phyloP scores from a whole-genome alignment of 2,329 filamentous ascomycete species.

The Trichophyton rubrum region DNA sequence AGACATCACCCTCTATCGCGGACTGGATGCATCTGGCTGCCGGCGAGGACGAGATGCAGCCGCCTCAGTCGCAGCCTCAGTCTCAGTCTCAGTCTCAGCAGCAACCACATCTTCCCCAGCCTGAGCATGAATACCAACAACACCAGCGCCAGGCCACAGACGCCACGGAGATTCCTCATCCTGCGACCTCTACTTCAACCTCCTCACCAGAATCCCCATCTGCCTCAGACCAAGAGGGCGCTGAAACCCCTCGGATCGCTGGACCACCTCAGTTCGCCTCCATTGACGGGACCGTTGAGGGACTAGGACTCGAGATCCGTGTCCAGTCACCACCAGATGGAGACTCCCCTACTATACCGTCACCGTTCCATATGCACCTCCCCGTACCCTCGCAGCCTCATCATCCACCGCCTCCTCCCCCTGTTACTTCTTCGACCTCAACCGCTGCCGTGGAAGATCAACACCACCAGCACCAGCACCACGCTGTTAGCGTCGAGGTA shows the following conservation, averaged over 20 bases:
- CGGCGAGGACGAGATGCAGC: slow-evolving; percentile 25
- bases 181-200: not conserved
- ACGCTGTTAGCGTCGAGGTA: slow-evolving; percentile 7
- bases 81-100: slow-evolving; percentile 25
- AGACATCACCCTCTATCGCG: slow-evolving; percentile 38
- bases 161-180: not conserved
- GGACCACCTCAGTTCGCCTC: slow-evolving; percentile 9
- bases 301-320: slow-evolving; percentile 36
- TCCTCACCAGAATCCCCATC: not conserved
- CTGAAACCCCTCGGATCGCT: slow-evolving; percentile 19
- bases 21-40: slow-evolving; percentile 38
- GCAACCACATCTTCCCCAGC: not conserved
- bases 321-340: slow-evolving; percentile 22
- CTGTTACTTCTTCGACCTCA: slow-evolving; percentile 21
- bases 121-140: slow-evolving; percentile 8
- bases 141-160: not conserved
- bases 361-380: slow-evolving; percentile 15
- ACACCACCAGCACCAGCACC: slow-evolving; percentile 4
- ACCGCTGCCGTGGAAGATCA: no score
- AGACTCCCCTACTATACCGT: slow-evolving; percentile 20
- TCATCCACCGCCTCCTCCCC: slow-evolving; percentile 25
- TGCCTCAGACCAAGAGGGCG: slow-evolving; percentile 12
- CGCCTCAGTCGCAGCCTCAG: not conserved
- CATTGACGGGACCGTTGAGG: slow-evolving; percentile 21
- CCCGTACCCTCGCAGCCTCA: slow-evolving; percentile 34